Base-by-base conservation (phyloP, 2,329 filamentous ascomycete genomes). In the Cladosporium sp. region DNA sequence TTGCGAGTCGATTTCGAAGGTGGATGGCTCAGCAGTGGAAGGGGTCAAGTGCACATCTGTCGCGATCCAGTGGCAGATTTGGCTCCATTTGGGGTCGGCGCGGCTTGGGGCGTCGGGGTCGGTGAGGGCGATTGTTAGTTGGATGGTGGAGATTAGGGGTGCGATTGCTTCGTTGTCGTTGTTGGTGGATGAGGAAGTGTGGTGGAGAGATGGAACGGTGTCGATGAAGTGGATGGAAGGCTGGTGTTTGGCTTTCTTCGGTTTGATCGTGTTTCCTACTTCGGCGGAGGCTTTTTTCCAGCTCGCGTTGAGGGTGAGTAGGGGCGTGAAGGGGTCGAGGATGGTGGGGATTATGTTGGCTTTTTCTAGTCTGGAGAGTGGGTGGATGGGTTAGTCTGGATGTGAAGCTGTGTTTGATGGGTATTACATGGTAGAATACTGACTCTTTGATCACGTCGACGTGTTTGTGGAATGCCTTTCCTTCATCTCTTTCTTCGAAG, bases 61-160 rank as follows among this genome's bases (percentile, higher is more conserved):
- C 1, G 66, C 66, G 44, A 76, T 70, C 78, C 78, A 82, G 61
- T 82, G 80, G 59, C 78, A 82, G 65, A 82, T 75, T 54, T 83
- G 75, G 17, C 70, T 71, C 77, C 77, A 80, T 49, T 77, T 69
- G 1, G 79, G 78, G 53, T 82, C 63, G 1, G 74, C 65, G 38
- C 73, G 72, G 7, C 72, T 76, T 2, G 76, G 78, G n/a, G 79
- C 79, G 62, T 83, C 79, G 0, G 80, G 80, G 58, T 83, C 79
- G 1, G 79, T 81, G 3, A 82, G 66, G 9, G 73, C 70, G 44
- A 82, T 54, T 3, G 74, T 74, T 52, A 79, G 75, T 34, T 69
- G 70, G 37, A 48, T 48, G 15, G 17, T 18, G 6, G 45, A 18
- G 34, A 2, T 29, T 39, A 61, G 48, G 1, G 54, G 17, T 2